Percentiles rank a stretch among this genome's conserved stretches.
Evolutionary conservation across 305 asterid genomes (phyloP).

Genomic region (Solanum hybrid): DNA sequence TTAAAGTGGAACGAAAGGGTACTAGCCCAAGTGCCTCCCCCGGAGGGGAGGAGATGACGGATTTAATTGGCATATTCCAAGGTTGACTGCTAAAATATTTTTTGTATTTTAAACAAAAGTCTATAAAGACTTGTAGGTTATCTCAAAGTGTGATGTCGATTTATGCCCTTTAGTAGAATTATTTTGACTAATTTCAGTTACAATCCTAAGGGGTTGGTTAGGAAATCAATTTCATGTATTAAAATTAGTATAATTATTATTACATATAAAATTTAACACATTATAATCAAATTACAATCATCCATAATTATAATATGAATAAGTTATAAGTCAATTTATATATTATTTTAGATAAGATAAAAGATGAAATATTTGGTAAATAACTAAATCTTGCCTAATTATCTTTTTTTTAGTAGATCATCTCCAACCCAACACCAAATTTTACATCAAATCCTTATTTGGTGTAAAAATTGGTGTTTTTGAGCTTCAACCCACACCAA

Average conservation of each 20-base stretch:
- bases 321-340: background rate
- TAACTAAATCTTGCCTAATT: background rate
- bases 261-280: background rate
- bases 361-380: background rate
- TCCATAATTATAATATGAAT: background rate
- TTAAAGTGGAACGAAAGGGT: background rate
- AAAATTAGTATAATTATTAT: too few species aligned
- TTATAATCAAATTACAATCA: background rate
- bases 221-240: background rate
- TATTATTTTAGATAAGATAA: background rate
- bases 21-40: background rate
- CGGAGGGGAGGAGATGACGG: background rate
- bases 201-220: background rate
- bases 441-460: too few species aligned
- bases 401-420: too few species aligned
- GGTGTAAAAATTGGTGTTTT: too few species aligned
- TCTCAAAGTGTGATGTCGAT: background rate
- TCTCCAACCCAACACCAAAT: too few species aligned
- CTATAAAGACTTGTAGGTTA: too few species aligned
- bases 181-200: background rate
- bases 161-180: background rate
- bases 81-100: background rate
- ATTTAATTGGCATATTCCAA: background rate
- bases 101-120: background rate
- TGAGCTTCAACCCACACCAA: too few species aligned